Percentiles rank a stretch among this genome's conserved stretches.
These are phyloP conservation scores for Pelargonium fulgidum DNA, from an alignment of 441 rosid species.

Conservation along the genomic window DNA sequence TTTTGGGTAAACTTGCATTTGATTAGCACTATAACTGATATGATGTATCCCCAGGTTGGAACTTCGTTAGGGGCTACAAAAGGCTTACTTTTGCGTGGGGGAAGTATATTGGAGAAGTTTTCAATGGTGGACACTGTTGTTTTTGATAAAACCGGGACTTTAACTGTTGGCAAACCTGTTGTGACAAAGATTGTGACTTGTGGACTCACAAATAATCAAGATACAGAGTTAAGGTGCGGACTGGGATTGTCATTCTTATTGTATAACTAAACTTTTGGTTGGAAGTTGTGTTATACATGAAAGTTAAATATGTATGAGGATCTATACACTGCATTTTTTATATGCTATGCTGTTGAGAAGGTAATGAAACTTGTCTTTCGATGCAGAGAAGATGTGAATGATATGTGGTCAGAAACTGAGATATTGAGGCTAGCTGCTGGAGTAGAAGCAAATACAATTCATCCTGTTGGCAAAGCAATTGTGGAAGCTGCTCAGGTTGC, in stretches of 20 bases:
- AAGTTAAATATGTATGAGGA: neutral
- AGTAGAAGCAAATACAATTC: slow-evolving; percentile 84
- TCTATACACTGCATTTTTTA: neutral
- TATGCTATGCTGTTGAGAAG: slow-evolving; percentile 10
- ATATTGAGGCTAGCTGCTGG: slow-evolving; percentile 77
- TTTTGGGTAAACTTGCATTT: slow-evolving; percentile 17
- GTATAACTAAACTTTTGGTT: neutral
- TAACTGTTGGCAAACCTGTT: slow-evolving; percentile 82
- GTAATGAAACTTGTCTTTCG: slow-evolving; percentile 22
- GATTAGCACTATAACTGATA: slow-evolving; percentile 3
- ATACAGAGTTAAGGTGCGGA: slow-evolving; percentile 48
- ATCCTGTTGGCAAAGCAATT: slow-evolving; percentile 95
- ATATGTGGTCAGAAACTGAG: slow-evolving; percentile 56
- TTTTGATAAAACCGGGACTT: slow-evolving; percentile 93
- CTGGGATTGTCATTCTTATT: slow-evolving; percentile 13
- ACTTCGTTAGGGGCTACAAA: slow-evolving; percentile 90
- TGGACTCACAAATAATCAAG: slow-evolving; percentile 24
- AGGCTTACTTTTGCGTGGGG: slow-evolving; percentile 93
- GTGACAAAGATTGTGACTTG: slow-evolving; percentile 64
- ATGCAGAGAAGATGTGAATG: slow-evolving; percentile 40
- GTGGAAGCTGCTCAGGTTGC: slow-evolving; percentile 66
- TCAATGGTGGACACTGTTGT: slow-evolving; percentile 68
- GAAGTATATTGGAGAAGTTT: slow-evolving; percentile 78
- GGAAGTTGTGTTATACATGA: slow-evolving; percentile 9
- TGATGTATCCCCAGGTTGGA: slow-evolving; percentile 54